Conservation (phyloP, 257 asterid species). For the Capsicum pubescens region DNA sequence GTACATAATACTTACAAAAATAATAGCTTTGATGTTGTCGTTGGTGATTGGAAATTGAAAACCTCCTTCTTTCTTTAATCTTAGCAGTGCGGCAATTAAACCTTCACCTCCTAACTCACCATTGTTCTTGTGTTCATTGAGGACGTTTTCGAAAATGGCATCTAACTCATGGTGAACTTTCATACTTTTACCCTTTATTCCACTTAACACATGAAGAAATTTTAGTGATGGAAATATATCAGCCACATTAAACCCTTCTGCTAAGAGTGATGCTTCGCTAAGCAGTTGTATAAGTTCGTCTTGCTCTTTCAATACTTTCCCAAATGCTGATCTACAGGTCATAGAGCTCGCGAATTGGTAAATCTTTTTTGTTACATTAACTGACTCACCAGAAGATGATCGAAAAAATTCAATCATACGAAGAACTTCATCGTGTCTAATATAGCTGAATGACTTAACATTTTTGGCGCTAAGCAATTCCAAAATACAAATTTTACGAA, state of each 20-base stretch:
- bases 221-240: not conserved
- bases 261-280: not conserved
- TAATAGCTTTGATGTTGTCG: constrained; percentile 14
- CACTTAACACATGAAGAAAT: not conserved
- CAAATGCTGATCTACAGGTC: not conserved
- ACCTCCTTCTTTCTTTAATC: not conserved
- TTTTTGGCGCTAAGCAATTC: not conserved
- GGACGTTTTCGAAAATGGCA: not conserved
- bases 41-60: constrained; percentile 2
- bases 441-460: not conserved
- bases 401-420: not conserved
- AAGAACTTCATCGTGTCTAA: constrained; percentile 13
- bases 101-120: not conserved
- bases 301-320: not conserved
- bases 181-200: not conserved
- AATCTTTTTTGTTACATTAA: not conserved
- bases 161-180: not conserved
- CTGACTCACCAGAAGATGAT: not conserved
- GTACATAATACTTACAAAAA: constrained; percentile 21
- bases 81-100: not conserved
- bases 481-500: not conserved
- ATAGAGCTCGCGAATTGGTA: not conserved
- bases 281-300: not conserved
- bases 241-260: not conserved
- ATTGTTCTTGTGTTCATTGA: not conserved